phyloP scores from a whole-genome alignment of 192 early-diverging fungal species.

The Coemansia sp. region DNA sequence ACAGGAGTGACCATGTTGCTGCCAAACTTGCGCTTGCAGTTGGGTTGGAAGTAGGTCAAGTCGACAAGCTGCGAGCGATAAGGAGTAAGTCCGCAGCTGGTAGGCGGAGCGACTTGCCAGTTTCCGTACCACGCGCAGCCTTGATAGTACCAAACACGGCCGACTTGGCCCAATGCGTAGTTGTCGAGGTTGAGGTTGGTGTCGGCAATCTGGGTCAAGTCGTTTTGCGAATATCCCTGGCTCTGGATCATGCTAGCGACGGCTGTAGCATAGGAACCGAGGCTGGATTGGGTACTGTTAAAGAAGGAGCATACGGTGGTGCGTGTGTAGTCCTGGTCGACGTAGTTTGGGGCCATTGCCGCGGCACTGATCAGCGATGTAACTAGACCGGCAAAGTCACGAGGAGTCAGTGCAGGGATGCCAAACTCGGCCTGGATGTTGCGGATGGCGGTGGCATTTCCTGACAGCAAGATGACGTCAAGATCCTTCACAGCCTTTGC shows the following conservation, averaged over 20 bases:
- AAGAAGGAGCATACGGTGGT: slow-evolving; percentile 32
- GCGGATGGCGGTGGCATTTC: slow-evolving; percentile 18
- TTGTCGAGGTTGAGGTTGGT: slow-evolving; percentile 32
- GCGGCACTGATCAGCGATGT: slow-evolving; percentile 17
- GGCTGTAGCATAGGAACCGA: slow-evolving; percentile 32
- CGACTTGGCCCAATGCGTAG: slow-evolving; percentile 35
- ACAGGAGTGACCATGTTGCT: slow-evolving; percentile 22
- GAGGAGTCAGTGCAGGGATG: slow-evolving; percentile 24
- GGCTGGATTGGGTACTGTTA: slow-evolving; percentile 15
- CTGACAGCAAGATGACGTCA: slow-evolving; percentile 26
- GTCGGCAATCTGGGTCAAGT: slow-evolving; percentile 27
- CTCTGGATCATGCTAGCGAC: slow-evolving; percentile 15
- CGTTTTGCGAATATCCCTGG: slow-evolving; percentile 12
- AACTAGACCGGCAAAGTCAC: slow-evolving; percentile 39
- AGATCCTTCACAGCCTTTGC: slow-evolving; percentile 50
- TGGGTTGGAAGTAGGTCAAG: slow-evolving; percentile 32
- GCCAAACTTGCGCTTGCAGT: slow-evolving; percentile 47
- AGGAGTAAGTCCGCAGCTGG: slow-evolving; percentile 22
- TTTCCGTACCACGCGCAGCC: slow-evolving; percentile 66
- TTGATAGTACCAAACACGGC: slow-evolving; percentile 60
- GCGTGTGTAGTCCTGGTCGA: slow-evolving; percentile 19
- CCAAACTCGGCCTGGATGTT: slow-evolving; percentile 28
- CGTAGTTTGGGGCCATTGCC: slow-evolving; percentile 17
- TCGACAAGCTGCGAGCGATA: slow-evolving; percentile 42
- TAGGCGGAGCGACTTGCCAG: slow-evolving; percentile 50